These are phyloP conservation scores for Ganoderma lucidum DNA, from an alignment of 1,284 basidiomycete genomes.

Conservation along the genomic window DNA sequence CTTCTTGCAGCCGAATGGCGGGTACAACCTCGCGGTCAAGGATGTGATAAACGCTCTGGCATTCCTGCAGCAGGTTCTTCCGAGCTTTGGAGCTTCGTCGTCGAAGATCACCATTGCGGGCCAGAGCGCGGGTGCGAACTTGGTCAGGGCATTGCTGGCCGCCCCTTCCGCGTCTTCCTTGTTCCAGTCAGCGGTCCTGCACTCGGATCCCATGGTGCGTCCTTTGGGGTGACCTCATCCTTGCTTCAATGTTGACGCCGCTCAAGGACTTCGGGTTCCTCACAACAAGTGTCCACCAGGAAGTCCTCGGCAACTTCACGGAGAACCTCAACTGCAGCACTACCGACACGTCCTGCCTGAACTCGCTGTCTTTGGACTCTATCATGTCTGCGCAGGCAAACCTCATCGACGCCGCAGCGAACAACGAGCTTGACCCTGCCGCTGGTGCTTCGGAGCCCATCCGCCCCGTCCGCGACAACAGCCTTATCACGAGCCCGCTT, in stretches of 20 bases:
- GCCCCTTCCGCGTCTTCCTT: conserved; percentile 69
- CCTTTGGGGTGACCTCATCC: not conserved
- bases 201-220: conserved; percentile 86
- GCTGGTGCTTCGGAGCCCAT: conserved; percentile 67
- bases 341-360: conserved; percentile 59
- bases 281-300: conserved; percentile 57
- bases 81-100: conserved; percentile 73
- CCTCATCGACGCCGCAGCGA: conserved; percentile 49
- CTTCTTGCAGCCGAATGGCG: conserved; percentile 71
- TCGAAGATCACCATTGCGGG: conserved; percentile 84
- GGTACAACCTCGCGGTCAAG: conserved; percentile 75
- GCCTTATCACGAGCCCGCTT: conserved; percentile 63
- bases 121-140: conserved; percentile 85
- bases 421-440: conserved; percentile 53
- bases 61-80: conserved; percentile 68
- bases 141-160: conserved; percentile 81
- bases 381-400: conserved; percentile 60
- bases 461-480: conserved; percentile 65
- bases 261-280: conserved; percentile 78
- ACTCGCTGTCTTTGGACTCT: conserved; percentile 53
- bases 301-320: conserved; percentile 64
- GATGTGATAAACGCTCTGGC: conserved; percentile 76
- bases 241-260: not conserved
- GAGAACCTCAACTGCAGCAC: conserved; percentile 54
- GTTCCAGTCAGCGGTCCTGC: conserved; percentile 80